Evolutionary conservation across 768 basidiomycete genomes (phyloP).

Genomic region (Trametopsis cervina): DNA sequence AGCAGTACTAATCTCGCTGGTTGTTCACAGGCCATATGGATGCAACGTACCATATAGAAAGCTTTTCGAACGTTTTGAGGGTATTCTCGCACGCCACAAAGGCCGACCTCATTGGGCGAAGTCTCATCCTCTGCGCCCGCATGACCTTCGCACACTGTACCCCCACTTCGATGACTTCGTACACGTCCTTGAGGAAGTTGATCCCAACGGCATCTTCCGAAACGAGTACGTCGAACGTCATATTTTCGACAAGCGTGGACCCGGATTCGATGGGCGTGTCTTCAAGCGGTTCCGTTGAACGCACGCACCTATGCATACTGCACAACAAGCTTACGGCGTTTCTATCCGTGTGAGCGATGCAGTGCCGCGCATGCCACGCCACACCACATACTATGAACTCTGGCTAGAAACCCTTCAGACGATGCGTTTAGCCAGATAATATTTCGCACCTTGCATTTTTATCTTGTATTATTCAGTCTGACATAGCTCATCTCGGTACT

Average conservation of each 20-base stretch:
- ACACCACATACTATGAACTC: too few species aligned
- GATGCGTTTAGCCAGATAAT: too few species aligned
- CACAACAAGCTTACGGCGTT: too few species aligned
- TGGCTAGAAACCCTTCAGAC: too few species aligned
- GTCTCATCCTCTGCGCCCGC: constrained; percentile 66
- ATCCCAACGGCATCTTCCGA: constrained; percentile 71
- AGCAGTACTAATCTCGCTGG: not conserved
- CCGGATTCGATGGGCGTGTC: constrained; percentile 34
- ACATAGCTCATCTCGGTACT: too few species aligned
- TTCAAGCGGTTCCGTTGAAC: constrained; percentile 33
- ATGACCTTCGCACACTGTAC: constrained; percentile 60
- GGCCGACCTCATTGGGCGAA: constrained; percentile 98
- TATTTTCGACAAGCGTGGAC: constrained; percentile 54
- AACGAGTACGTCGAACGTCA: constrained; percentile 90
- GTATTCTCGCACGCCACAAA: constrained; percentile 55
- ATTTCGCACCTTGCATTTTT: not conserved
- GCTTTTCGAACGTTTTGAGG: constrained; percentile 72
- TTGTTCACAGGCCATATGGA: constrained; percentile 66
- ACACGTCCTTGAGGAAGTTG: constrained; percentile 56
- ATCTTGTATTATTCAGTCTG: not conserved
- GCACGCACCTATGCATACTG: too few species aligned
- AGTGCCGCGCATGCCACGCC: too few species aligned
- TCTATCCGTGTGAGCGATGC: too few species aligned
- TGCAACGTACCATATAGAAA: constrained; percentile 74
- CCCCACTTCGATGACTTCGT: constrained; percentile 78